Evolutionary conservation across 371 early-diverging fungal genomes (phyloP), one percentile per base, ranked within the genome.

Genomic region (Rhizopus sp.): DNA sequence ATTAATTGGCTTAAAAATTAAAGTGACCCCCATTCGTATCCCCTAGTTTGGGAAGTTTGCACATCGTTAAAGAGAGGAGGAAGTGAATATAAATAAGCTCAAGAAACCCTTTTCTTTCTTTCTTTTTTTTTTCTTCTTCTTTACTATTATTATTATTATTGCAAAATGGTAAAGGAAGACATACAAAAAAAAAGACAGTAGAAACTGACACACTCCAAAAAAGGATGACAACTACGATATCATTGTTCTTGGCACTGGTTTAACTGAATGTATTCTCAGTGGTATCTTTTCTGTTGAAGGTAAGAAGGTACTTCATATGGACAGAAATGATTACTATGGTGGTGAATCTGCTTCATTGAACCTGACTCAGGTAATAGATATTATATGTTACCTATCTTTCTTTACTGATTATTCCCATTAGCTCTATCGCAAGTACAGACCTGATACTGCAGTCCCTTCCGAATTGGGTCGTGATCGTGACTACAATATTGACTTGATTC

Each of bases 211-310:
- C 46, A 29, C 4, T 5, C 6, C 29, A 9, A 12, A 41, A 17
- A 47, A 91, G 94, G 91, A 94, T 83, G 92, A 93, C 72, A 72
- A 87, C 66, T 95, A 94, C 82, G 97, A 97, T 78, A 93, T 96
- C 62, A 91, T 98, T 75, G 93, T 98, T 63, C 85, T 98, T 57
- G 99, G 99, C 57, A 99, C 99, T 47, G 99, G 99, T 53, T 85
- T 99, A 62, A 95, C 99, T 72, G 99, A 99, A 81, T 99, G 99
- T 81, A 93, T 99, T 72, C 87, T 99, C 44, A 95, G 97, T n/a
- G 97, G 98, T 51, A 86, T 99, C 41, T 85, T 99, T 34, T 95
- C 99, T 13, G 93, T 97, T 41, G 96, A 98, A 66, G 95, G 96
- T 63, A 98, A 99, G 80, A 98, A 96, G 77, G 99, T 99, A 4